Evolutionary conservation across 495 filamentous ascomycete species (phyloP).

Genomic region (Aspergillus ellipticus): DNA sequence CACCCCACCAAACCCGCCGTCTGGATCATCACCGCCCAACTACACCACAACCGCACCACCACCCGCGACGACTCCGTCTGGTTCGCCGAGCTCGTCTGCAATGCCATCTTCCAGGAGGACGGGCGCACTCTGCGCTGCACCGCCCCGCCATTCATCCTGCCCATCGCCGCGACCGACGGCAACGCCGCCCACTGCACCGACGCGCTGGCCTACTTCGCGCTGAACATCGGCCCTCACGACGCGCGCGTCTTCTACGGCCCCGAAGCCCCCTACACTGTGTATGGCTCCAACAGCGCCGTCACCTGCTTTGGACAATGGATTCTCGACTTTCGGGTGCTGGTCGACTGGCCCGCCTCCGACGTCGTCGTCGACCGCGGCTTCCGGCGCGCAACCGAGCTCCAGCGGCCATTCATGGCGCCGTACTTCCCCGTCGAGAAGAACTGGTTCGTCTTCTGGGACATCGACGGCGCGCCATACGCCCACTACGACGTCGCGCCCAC

Average conservation of each 20-base stretch:
- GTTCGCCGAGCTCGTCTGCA: conserved; percentile 44
- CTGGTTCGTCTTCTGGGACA: conserved; percentile 55
- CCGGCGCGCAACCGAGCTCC: conserved; percentile 39
- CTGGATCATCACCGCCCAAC: conserved; percentile 48
- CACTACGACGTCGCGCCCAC: conserved; percentile 48
- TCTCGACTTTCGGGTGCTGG: conserved; percentile 44
- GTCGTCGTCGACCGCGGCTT: conserved; percentile 24
- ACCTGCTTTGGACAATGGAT: conserved; percentile 53
- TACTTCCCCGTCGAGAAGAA: conserved; percentile 49
- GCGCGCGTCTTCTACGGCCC: conserved; percentile 52
- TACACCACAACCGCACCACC: conserved; percentile 9
- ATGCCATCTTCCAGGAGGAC: conserved; percentile 35
- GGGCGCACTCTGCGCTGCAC: conserved; percentile 34
- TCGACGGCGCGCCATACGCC: conserved; percentile 35
- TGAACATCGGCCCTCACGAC: conserved; percentile 48
- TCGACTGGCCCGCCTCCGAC: conserved; percentile 33
- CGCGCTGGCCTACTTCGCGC: conserved; percentile 26
- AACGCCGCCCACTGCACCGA: conserved; percentile 35
- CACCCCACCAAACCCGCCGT: conserved; percentile 39
- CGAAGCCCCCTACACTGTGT: conserved; percentile 38
- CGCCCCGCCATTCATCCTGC: conserved; percentile 30
- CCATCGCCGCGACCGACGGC: conserved; percentile 37
- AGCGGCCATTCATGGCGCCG: conserved; percentile 30
- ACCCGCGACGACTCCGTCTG: conserved; percentile 8
- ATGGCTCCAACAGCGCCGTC: conserved; percentile 45